These are phyloP conservation scores for Botryotinia narcissicola DNA, from an alignment of 2,329 filamentous ascomycete species.

Conservation along the genomic window DNA sequence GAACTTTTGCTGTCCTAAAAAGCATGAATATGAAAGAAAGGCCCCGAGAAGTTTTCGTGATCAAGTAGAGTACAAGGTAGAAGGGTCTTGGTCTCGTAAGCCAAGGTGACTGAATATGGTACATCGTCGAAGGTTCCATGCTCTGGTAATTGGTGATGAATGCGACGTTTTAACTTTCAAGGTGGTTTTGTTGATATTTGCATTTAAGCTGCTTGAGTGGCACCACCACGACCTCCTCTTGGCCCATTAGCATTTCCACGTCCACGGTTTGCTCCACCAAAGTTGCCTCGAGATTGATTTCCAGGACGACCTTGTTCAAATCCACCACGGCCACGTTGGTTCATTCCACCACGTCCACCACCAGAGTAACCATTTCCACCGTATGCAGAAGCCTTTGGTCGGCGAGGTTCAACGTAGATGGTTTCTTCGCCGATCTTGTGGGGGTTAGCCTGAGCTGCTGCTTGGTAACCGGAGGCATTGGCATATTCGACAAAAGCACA, in stretches of 20 bases:
- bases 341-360: constrained; percentile 57
- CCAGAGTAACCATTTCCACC: constrained; percentile 66
- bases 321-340: constrained; percentile 65
- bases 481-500: constrained; percentile 96
- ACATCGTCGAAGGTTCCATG: constrained; percentile 19
- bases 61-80: constrained; percentile 21
- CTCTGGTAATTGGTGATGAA: not conserved
- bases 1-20: constrained; percentile 21
- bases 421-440: constrained; percentile 79
- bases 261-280: constrained; percentile 55
- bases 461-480: constrained; percentile 74
- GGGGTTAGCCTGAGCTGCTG: constrained; percentile 80
- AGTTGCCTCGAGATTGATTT: constrained; percentile 33
- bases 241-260: constrained; percentile 61
- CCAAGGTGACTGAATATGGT: constrained; percentile 21
- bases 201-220: constrained; percentile 25
- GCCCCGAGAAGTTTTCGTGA: constrained; percentile 11
- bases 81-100: constrained; percentile 12
- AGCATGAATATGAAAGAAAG: constrained; percentile 8
- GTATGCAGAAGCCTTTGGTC: constrained; percentile 68
- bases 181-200: not conserved
- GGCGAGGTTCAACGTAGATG: constrained; percentile 85
- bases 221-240: constrained; percentile 60
- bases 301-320: constrained; percentile 56
- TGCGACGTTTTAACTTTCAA: constrained; percentile 12